Base-by-base conservation (phyloP, 108 stramenopile genomes). In the Skeletonema costatum region DNA sequence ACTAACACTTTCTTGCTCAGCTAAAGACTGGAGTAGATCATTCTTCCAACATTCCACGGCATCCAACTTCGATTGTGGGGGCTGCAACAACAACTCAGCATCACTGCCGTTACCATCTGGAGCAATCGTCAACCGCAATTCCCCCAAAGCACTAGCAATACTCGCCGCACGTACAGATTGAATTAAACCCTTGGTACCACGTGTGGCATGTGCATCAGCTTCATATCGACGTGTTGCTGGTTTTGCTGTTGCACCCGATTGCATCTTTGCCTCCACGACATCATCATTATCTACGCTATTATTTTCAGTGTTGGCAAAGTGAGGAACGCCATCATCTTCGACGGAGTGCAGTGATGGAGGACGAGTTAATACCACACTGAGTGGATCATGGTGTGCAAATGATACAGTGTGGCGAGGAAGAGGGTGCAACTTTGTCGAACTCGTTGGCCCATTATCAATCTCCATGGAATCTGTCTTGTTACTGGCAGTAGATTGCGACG, bases 161-260 rank as follows among this genome's bases (percentile, higher is more conserved):
- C 91, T 90, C 16, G 94, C 94, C 10, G 88, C 90, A 2, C 94
- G 87, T 35, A 95, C 64, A 0, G 78, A 84, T 19, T 76, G 82
- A 14, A 86, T 87, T 92, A 95, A 90, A 3, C 94, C 94, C 21
- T 66, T 75, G 1, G 89, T 90, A 35, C 91, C 90, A 10, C 94
- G 81, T 5, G 86, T 73, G 11, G 67, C 87, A 42, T 95, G 94
- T 8, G 90, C 75, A 87, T 95, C 94, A 21, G 94, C 94, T 62
- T 92, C 85, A 73, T 83, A 88, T 29, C 85, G 76, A 11, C 69
- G 46, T 46, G 32, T 39, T 50, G 76, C 33, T 68, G 19, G 13
- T 19, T 30, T 58, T 60, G 56, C 11, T 51, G 64, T 11, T 35
- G 60, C 17, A 56, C 6, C 5, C 0, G 44, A 46, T 46, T 46